Conservation (phyloP, 768 basidiomycete genomes). For the Amanita thiersii region DNA sequence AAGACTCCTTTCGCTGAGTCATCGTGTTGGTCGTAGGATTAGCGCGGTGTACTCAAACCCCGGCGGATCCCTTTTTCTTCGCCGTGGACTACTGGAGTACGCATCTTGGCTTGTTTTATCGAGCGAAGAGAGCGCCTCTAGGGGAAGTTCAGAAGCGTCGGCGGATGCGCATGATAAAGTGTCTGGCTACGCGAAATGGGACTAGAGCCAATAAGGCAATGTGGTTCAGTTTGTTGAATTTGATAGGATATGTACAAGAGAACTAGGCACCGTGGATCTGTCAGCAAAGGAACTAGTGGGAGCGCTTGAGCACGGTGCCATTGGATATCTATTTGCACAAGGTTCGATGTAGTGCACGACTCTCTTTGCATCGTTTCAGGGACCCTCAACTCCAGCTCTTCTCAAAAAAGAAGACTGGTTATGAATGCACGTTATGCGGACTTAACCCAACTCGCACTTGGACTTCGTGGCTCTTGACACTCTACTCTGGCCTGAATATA, state of each 20-base stretch:
- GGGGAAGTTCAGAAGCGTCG: conserved; percentile 41
- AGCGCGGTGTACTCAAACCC: conserved; percentile 28
- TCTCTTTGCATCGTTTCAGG: conserved; percentile 14
- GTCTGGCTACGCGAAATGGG: conserved; percentile 38
- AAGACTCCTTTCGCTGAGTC: conserved; percentile 30
- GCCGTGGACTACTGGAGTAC: conserved; percentile 38
- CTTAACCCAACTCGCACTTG: conserved; percentile 29
- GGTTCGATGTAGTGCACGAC: conserved; percentile 3
- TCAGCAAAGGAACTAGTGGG: conserved; percentile 9
- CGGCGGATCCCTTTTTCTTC: conserved; percentile 49
- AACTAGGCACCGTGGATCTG: conserved; percentile 13
- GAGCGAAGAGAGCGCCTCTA: conserved; percentile 14
- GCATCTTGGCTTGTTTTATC: conserved; percentile 14
- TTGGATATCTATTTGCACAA: conserved; percentile 5
- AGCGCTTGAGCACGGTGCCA: conserved; percentile 21
- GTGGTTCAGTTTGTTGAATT: conserved; percentile 9
- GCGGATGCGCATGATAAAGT: conserved; percentile 42
- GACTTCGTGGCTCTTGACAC: conserved; percentile 16
- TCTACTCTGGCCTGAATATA: conserved; percentile 14
- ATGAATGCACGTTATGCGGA: conserved; percentile 22
- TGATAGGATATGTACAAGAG: conserved; percentile 23
- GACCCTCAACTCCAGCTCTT: conserved; percentile 35
- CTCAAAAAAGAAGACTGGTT: conserved; percentile 33
- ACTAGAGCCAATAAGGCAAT: conserved; percentile 10
- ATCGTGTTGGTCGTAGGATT: conserved; percentile 8